Evolutionary conservation across 805 yeast genomes (phyloP).

Genomic region (Ogataea minuta): DNA sequence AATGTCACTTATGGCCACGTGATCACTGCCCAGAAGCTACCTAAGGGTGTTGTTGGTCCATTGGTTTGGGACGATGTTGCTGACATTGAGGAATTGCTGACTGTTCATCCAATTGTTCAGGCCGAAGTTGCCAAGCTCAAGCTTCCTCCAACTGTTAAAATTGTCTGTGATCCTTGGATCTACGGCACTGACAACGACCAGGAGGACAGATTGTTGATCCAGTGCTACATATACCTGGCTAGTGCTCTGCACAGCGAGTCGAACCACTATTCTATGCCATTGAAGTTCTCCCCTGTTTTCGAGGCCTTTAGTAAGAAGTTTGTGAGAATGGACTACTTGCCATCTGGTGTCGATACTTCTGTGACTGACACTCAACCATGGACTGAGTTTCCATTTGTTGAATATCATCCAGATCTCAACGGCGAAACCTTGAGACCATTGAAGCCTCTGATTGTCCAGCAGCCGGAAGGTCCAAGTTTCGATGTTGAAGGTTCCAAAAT

Average conservation of each 20-base stretch:
- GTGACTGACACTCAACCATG: conserved; percentile 56
- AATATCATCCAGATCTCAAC: conserved; percentile 71
- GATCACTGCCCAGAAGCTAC: conserved; percentile 53
- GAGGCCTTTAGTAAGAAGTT: conserved; percentile 59
- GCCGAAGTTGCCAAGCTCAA: conserved; percentile 68
- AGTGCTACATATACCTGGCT: conserved; percentile 72
- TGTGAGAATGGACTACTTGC: conserved; percentile 70
- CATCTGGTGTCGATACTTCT: conserved; percentile 65
- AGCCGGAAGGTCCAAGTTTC: conserved; percentile 83
- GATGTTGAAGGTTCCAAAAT: conserved; percentile 57
- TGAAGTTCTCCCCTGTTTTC: conserved; percentile 72
- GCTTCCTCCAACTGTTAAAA: conserved; percentile 52
- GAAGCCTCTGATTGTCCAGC: conserved; percentile 67
- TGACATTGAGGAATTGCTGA: conserved; percentile 50
- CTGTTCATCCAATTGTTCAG: conserved; percentile 54
- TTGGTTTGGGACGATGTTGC: conserved; percentile 61
- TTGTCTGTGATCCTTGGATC: conserved; percentile 80
- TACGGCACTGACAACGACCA: conserved; percentile 65
- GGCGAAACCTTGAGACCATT: conserved; percentile 56
- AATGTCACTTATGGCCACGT: conserved; percentile 63
- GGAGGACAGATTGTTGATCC: conserved; percentile 60
- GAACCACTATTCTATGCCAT: conserved; percentile 73
- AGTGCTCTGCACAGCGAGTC: conserved; percentile 67
- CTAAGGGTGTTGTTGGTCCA: conserved; percentile 70
- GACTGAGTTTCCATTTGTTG: conserved; percentile 60